A percentile compares a stretch with the other conserved stretches of the same genome.
Evolutionary conservation across 345 rosid species (phyloP).

Genomic region (Noccaea bulbosa): DNA sequence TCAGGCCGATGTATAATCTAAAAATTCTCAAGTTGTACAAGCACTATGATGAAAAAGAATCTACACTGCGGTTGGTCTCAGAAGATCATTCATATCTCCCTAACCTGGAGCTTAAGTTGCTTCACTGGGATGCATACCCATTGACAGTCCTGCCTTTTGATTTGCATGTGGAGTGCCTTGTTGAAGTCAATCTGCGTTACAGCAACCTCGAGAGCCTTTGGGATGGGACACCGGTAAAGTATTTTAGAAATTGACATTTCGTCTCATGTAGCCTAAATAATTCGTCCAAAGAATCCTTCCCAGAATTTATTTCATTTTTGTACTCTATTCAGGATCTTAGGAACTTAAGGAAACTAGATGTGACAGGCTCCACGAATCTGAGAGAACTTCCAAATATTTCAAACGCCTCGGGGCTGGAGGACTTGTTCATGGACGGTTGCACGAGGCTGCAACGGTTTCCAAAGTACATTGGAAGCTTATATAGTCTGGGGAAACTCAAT

Average conservation of each 20-base stretch:
- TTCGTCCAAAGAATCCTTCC: not conserved
- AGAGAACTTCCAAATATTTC: constrained; percentile 33
- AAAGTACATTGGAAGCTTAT: constrained; percentile 4
- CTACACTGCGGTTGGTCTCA: not conserved
- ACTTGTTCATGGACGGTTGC: constrained; percentile 1
- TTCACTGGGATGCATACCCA: constrained; percentile 39
- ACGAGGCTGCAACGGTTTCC: constrained; percentile 19
- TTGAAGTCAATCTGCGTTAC: constrained; percentile 10
- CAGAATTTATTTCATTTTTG: too few species aligned
- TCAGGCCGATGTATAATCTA: constrained; percentile 15
- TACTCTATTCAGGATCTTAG: too few species aligned
- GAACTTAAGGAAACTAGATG: constrained; percentile 21
- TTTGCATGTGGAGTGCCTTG: constrained; percentile 1
- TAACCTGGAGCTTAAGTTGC: not conserved
- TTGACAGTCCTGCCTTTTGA: constrained; percentile 15
- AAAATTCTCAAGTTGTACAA: constrained; percentile 32
- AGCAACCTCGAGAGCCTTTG: constrained; percentile 13
- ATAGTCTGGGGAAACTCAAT: too few species aligned
- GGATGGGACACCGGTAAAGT: constrained; percentile 18
- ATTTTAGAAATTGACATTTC: too few species aligned
- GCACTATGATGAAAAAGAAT: not conserved
- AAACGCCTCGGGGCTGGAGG: constrained; percentile 9
- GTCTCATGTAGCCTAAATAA: too few species aligned
- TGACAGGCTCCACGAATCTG: constrained; percentile 21
- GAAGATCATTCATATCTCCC: not conserved